Base-by-base conservation (phyloP, 2,329 filamentous ascomycete species). In the Aspergillus candidus region DNA sequence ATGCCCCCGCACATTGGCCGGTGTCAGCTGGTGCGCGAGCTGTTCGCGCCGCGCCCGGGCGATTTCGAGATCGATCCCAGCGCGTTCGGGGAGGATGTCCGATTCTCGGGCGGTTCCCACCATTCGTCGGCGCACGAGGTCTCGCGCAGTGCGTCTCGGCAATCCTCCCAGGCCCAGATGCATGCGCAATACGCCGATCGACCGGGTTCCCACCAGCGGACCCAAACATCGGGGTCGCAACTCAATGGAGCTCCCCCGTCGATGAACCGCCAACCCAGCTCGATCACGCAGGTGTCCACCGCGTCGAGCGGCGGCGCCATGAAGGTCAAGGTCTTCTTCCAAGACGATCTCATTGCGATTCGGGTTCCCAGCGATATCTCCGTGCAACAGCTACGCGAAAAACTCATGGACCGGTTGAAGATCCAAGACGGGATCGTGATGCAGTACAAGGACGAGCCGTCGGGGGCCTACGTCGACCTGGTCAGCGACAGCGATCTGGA, bases 311-410 rank as follows among this genome's bases (percentile, higher is more conserved):
- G 56, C 37, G 70, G 76, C 6, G 77, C 80, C 3, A 84, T 96
- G 72, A 97, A 96, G 68, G 86, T 97, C 63, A 97, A 97, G 71
- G 84, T 96, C 42, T 93, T 87, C 71, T 96, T 88, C 71, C 86
- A 91, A 53, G 85, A 90, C 48, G 91, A 96, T 54, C 80, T 94
- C 44, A 91, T 96, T 54, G 86, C 93, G 35, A 89, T 98, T 58
- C 83, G 90, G 30, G 88, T 97, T 43, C 85, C 91, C 0, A 78
- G 78, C 1, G 86, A 94, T 43, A 88, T 94, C 57, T 78, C 78
- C 42, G 93, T 84, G 65, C 74, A 79, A 41, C 84, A 88, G 49
- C 76, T 98, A 7, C 84, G 84, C 56, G 84, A 89, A 53, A 94
- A 93, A 68, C 82, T 97, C 47, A 78, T 81, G 39, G 88, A 96